Conservation (phyloP, 768 basidiomycete species). For the Podaxis sp. region DNA sequence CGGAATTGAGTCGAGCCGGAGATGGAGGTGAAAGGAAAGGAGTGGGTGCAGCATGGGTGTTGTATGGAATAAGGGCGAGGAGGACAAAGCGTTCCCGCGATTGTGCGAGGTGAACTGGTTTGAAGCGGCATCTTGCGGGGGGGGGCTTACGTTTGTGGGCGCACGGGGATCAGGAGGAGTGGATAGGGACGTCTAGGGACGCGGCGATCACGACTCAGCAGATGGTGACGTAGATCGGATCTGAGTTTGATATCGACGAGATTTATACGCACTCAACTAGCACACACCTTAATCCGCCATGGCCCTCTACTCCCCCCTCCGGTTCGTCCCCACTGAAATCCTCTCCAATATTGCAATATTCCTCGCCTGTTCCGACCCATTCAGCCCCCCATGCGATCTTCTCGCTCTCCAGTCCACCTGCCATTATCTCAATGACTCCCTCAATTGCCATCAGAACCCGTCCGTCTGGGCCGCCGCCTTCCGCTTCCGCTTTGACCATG, state of each 20-base stretch:
- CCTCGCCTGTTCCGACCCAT: slow-evolving; percentile 33
- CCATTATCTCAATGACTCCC: slow-evolving; percentile 29
- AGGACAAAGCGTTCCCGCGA: background rate
- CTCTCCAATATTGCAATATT: slow-evolving; percentile 51
- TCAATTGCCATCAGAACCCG: slow-evolving; percentile 25
- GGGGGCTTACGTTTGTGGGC: slow-evolving; percentile 3
- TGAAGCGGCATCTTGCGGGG: slow-evolving; percentile 5
- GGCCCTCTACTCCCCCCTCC: slow-evolving; percentile 14
- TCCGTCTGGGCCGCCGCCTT: slow-evolving; percentile 53
- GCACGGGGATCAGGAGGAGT: slow-evolving; percentile 4
- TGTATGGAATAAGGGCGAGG: background rate
- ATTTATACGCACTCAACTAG: background rate
- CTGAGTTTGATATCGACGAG: background rate
- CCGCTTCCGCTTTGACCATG: slow-evolving; percentile 49
- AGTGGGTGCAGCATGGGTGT: background rate
- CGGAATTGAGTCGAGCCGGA: background rate
- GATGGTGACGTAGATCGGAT: slow-evolving; percentile 2
- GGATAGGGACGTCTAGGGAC: background rate
- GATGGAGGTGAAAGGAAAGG: background rate
- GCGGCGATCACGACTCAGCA: slow-evolving; percentile 4
- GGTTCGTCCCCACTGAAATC: slow-evolving; percentile 34
- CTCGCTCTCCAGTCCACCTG: slow-evolving; percentile 46
- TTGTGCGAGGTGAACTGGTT: slow-evolving; percentile 7
- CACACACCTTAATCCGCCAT: slow-evolving; percentile 15
- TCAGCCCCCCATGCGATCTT: slow-evolving; percentile 44